Evolutionary conservation across 1,139 yeast genomes (phyloP), one percentile per base, ranked within the genome.

Genomic region (Kodamaea plutei): DNA sequence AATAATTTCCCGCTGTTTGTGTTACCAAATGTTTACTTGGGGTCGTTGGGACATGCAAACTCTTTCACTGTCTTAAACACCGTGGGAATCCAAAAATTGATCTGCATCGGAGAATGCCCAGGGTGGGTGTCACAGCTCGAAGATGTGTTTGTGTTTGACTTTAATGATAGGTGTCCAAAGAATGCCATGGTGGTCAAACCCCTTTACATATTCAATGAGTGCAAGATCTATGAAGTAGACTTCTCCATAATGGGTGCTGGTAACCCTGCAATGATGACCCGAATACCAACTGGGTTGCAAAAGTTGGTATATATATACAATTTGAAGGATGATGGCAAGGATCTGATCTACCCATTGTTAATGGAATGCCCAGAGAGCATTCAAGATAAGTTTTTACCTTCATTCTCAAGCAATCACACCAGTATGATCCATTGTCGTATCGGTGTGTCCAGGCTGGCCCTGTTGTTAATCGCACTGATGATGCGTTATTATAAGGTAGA

Each of bases 401-500:
- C 29, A 7, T 30, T 35, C 2, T 52, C 46, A 18, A 73, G 68
- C 26, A 76, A 69, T 23, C 19, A 15, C 8, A 28, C 36, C 15
- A 79, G 85, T 0, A 60, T 88, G 33, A 87, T 85, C 11, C 96
- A 88, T 52, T 88, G 96, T 52, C 79, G 87, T 48, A 94, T 84
- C 34, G 96, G 96, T 1, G 96, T 88, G 4, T 84, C 95, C 0
- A 64, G 96, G 34, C 82, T 93, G 14, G 96, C 96, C 0, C 79
- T 95, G 0, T 83, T 89, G 23, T 83, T 94, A 43, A 84, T 88
- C 41, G 96, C 96, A 3, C 89, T 84, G 49, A 81, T 85, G 36
- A 87, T 88, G 95, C 80, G 77, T 43, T 61, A 84, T 31, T 61
- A 78, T 36, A 64, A 73, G 17, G 65, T 84, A 37, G 77, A 79